Evolutionary conservation across 345 rosid genomes (phyloP).

Genomic region (Erucastrum elatum): DNA sequence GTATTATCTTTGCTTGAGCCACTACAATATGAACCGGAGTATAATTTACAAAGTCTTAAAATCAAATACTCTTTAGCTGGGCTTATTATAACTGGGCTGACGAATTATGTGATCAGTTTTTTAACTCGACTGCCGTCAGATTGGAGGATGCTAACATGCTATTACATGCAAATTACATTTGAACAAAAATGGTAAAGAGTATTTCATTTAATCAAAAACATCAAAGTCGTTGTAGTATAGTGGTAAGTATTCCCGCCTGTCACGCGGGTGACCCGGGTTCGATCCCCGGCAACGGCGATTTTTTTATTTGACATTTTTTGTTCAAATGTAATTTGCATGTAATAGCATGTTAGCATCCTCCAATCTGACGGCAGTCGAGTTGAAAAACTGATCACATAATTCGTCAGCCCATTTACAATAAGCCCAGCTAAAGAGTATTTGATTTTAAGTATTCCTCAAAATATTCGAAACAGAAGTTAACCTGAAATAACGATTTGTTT

Average conservation of each 20-base stretch:
- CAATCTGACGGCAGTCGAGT: background rate
- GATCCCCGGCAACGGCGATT: conserved; percentile 53
- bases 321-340: too few relatives aligned
- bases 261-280: conserved; percentile 98
- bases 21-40: conserved; percentile 71
- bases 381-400: background rate
- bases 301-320: too few relatives aligned
- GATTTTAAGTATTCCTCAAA: conserved; percentile 8
- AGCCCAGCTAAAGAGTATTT: background rate
- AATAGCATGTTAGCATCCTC: background rate
- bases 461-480: too few relatives aligned
- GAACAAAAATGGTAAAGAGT: too few relatives aligned
- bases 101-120: background rate
- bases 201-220: too few relatives aligned
- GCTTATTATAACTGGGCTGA: background rate
- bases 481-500: too few relatives aligned
- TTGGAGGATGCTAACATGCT: background rate
- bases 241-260: conserved; percentile 93
- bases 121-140: background rate
- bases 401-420: background rate
- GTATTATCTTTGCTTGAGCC: conserved; percentile 59
- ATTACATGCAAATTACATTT: too few relatives aligned
- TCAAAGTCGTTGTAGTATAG: conserved; percentile 86
- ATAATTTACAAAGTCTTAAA: conserved; percentile 27
- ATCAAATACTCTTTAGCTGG: background rate